Conservation (phyloP, 164 flowering plant genomes). For the Aristolochia contorta region DNA sequence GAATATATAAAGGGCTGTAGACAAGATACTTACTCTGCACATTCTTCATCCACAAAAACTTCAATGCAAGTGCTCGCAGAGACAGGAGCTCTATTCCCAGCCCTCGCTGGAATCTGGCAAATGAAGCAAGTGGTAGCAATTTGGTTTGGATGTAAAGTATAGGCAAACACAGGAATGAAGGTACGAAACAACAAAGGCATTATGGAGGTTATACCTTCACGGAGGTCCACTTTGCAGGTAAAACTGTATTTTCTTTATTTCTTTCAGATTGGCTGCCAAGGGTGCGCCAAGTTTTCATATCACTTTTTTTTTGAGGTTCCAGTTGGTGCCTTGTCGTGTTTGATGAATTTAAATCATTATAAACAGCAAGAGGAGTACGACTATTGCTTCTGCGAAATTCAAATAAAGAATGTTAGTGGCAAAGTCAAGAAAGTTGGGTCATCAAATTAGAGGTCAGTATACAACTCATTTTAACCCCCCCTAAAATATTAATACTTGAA, state of each 20-base stretch:
- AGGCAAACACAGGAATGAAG: neutral
- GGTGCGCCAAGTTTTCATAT: conserved; percentile 37
- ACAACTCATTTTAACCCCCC: no score
- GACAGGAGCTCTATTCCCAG: conserved; percentile 30
- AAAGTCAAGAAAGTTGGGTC: no score
- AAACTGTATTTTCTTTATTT: conserved; percentile 73
- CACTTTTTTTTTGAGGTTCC: conserved; percentile 29
- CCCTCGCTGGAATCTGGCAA: conserved; percentile 54
- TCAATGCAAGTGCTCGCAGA: conserved; percentile 38
- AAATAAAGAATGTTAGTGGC: no score
- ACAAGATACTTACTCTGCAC: conserved; percentile 43
- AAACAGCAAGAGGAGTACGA: conserved; percentile 34
- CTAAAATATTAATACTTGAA: no score
- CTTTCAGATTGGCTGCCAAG: conserved; percentile 69
- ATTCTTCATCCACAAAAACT: conserved; percentile 88
- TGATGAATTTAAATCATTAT: conserved; percentile 33
- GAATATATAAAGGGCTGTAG: neutral
- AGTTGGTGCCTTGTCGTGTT: conserved; percentile 28
- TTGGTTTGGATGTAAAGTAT: neutral
- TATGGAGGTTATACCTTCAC: conserved; percentile 35
- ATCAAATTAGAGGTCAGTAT: no score
- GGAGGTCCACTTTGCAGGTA: conserved; percentile 80
- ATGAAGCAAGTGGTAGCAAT: conserved; percentile 1
- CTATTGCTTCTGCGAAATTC: neutral
- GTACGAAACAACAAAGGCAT: neutral